Evolutionary conservation across 225 moss, liverwort and hornwort genomes (phyloP).

Genomic region (Pseudisothecium myosuroides): DNA sequence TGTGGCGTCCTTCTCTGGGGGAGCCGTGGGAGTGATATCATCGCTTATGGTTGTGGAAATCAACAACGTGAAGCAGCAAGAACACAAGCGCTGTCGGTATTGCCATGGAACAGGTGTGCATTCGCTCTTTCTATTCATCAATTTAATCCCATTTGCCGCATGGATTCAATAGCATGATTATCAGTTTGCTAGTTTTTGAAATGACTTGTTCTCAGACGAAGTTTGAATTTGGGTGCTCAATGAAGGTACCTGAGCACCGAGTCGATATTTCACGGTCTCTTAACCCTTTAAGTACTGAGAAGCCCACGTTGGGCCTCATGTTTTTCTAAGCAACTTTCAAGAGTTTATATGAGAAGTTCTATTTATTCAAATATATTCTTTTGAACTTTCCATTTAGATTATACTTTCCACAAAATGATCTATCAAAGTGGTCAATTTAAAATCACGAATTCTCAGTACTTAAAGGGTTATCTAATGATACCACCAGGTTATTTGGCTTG

Average conservation of each 20-base stretch:
- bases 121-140: background rate
- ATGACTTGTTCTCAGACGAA: background rate
- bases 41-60: conserved; percentile 94
- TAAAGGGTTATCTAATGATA: background rate
- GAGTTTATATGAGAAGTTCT: background rate
- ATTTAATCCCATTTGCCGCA: background rate
- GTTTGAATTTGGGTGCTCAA: background rate
- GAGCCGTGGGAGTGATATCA: conserved; percentile 90
- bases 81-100: conserved; percentile 87
- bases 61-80: conserved; percentile 94
- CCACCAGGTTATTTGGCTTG: conserved; percentile 47
- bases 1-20: conserved; percentile 96
- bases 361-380: background rate
- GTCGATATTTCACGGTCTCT: background rate
- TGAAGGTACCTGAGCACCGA: background rate
- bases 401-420: background rate
- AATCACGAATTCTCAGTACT: background rate
- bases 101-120: conserved; percentile 84
- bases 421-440: background rate
- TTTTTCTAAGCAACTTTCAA: background rate
- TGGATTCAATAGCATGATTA: background rate
- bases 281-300: background rate
- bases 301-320: background rate
- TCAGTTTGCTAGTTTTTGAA: background rate
- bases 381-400: background rate